A percentile compares a stretch with the other conserved stretches of the same genome.
Conservation (phyloP, 768 basidiomycete species). For the Lyophyllum atratum region DNA sequence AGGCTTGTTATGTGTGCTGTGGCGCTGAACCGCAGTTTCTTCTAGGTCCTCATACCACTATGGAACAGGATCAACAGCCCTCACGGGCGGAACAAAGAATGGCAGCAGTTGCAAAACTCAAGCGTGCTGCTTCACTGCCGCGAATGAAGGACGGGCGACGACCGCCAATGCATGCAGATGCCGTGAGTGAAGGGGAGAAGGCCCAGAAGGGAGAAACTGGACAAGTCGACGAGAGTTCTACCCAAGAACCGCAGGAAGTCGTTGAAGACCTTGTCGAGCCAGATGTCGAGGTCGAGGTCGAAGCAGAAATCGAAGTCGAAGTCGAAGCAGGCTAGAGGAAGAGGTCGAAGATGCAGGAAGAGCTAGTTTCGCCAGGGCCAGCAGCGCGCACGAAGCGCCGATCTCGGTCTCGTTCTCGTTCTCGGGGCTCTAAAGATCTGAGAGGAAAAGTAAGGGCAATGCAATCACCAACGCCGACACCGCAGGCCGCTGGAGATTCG, state of each 20-base stretch:
- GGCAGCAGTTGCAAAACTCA: constrained; percentile 85
- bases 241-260: constrained; percentile 12
- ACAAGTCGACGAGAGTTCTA: constrained; percentile 30
- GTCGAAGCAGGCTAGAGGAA: constrained; percentile 27
- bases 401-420: constrained; percentile 77
- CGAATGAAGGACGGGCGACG: constrained; percentile 89
- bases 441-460: constrained; percentile 58
- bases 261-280: constrained; percentile 2
- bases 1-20: constrained; percentile 8
- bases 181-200: constrained; percentile 81
- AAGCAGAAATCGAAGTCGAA: constrained; percentile 6
- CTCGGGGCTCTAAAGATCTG: constrained; percentile 74
- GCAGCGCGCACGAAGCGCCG: constrained; percentile 61
- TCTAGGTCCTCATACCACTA: constrained; percentile 22
- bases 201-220: constrained; percentile 40
- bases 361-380: constrained; percentile 45
- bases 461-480: constrained; percentile 46
- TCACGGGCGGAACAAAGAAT: constrained; percentile 75
- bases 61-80: constrained; percentile 52
- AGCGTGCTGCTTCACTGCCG: constrained; percentile 88
- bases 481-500: constrained; percentile 60
- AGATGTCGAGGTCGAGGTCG: constrained; percentile 3
- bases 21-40: constrained; percentile 10
- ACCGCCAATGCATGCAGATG: constrained; percentile 84
- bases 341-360: constrained; percentile 39